phyloP scores from a whole-genome alignment of 257 asterid species.

The Plantago ovata region DNA sequence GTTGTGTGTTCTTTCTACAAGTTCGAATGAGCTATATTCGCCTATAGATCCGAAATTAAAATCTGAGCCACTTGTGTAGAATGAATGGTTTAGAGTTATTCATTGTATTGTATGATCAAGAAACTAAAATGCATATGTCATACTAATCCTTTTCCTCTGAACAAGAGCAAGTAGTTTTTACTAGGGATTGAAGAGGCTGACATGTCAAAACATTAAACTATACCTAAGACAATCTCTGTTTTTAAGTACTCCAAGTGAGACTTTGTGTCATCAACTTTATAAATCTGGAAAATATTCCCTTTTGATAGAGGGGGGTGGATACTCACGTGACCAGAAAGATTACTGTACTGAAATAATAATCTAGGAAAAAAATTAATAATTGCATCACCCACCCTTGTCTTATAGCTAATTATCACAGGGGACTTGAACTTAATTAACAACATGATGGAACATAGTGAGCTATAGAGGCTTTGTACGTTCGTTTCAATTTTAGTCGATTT shows the following conservation, averaged over 20 bases:
- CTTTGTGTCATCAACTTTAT: constrained; percentile 28
- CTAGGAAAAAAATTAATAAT: background rate
- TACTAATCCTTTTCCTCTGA: constrained; percentile 1
- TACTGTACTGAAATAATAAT: background rate
- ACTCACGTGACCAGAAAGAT: constrained; percentile 13
- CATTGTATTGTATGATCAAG: background rate
- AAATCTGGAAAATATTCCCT: constrained; percentile 38
- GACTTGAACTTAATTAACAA: no score
- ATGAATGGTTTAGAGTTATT: background rate
- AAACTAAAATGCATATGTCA: constrained; percentile 1
- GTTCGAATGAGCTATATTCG: no score
- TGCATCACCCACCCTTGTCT: constrained; percentile 2
- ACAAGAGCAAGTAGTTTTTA: constrained; percentile 14
- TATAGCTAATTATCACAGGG: background rate
- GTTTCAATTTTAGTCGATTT: no score
- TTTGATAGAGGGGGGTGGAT: constrained; percentile 11
- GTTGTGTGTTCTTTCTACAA: no score
- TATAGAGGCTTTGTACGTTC: no score
- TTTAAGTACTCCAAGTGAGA: constrained; percentile 18
- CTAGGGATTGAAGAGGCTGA: constrained; percentile 25
- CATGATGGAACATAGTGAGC: no score
- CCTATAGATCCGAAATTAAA: constrained; percentile 25
- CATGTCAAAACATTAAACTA: constrained; percentile 22
- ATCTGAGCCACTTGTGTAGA: constrained; percentile 20
- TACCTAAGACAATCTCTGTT: constrained; percentile 34